Evolutionary conservation across 495 filamentous ascomycete species (phyloP), one percentile per base, ranked within the genome.

Genomic region (Lepraria neglecta): DNA sequence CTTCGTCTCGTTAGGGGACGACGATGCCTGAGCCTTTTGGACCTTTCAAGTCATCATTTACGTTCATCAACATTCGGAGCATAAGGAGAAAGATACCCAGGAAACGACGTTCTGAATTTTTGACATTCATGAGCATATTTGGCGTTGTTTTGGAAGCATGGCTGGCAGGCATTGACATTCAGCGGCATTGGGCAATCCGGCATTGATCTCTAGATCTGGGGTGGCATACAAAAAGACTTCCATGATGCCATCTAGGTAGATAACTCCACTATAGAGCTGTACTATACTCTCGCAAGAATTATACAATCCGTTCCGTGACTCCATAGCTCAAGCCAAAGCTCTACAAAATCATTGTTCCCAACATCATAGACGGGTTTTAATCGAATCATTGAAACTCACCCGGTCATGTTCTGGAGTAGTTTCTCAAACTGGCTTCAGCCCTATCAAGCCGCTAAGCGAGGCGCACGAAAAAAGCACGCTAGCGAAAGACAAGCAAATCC

Each of bases 1-100:
- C 69, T 71, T 96, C 19, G 77, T 92, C 38, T 74, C 72, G 9
- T 64, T 91, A 56, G 80, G 76, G 40, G 72, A 75, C 61, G 70
- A 66, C 38, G 61, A 47, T 21, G 47, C 40, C 27, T 48, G 51
- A 46, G 12, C 30, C 7, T 10, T 10, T 42, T 14, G 31, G 58
- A 33, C 3, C 4, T 2, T 19, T 35, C 24, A 12, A 44, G 10
- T 27, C 48, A 53, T 9, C 48, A 43, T 30, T 15, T 24, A 35
- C 31, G 17, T 60, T 21, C 15, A 44, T 60, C 27, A 27, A 11
- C 30, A 24, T 19, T 60, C 48, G 15, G 47, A 50, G 51, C 47
- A 53, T 24, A 52, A 53, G 27, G 48, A 43, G 42, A 30, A 43
- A 53, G 40, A 58, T 60, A 60, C 58, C 58, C 58, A 60, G 31